A percentile compares a stretch with the other conserved stretches of the same genome.
These are phyloP conservation scores for Stramenopiles sp. DNA, from an alignment of 352 stramenopile species.

Conservation along the genomic window DNA sequence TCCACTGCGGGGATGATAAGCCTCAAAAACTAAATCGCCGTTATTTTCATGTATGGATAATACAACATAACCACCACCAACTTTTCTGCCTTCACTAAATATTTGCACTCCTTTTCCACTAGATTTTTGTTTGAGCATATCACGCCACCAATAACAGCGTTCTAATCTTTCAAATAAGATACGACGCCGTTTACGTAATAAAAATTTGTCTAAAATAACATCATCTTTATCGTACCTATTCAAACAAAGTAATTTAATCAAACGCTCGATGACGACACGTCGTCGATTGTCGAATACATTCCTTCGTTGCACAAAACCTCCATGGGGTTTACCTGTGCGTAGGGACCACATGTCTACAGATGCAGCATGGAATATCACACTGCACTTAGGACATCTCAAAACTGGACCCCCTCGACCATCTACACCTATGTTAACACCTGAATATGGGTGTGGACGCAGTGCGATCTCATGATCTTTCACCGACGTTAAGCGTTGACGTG, in stretches of 20 bases:
- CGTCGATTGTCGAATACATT: neutral
- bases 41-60: neutral
- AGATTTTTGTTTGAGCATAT: neutral
- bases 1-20: neutral
- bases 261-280: neutral
- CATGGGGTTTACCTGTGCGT: neutral
- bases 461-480: neutral
- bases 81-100: neutral
- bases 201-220: neutral
- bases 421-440: neutral
- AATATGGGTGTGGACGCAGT: neutral
- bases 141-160: neutral
- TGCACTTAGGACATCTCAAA: neutral
- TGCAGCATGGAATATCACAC: neutral
- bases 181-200: neutral
- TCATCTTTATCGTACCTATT: neutral
- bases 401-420: neutral
- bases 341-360: neutral
- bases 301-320: neutral
- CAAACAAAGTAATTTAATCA: neutral
- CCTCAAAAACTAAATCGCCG: neutral
- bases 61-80: neutral
- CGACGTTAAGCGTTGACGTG: neutral
- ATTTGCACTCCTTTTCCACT: neutral
- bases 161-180: neutral